Evolutionary conservation across 2,329 filamentous ascomycete genomes (phyloP), one percentile per base, ranked within the genome.

Genomic region (Xylariaceae sp.): DNA sequence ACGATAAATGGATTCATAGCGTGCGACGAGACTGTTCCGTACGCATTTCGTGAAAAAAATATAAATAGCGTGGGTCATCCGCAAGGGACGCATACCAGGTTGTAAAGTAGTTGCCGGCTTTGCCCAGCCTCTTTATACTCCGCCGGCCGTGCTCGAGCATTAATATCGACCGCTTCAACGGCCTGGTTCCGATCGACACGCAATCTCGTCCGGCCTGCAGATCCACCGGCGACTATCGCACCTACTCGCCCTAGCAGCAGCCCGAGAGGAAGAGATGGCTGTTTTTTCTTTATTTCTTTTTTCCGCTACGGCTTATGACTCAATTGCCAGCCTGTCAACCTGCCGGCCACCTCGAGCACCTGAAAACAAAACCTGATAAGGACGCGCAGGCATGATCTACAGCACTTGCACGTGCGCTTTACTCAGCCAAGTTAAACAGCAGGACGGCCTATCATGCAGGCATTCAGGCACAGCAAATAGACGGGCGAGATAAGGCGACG

Each of bases 401-500:
- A 13, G 37, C 37, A 13, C 37, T 41, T 10, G 9, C 9, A 41
- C 37, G 8, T 41, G 37, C 37, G 37, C 37, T 41, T 10, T 41
- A 13, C 37, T 41, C 9, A 13, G 9, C 37, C 11, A 13, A 41
- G 37, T 41, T 41, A 10, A 41, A 8, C 37, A 41, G 37, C 8
- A 13, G 11, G 11, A 41, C 37, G n/a, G 45, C n/a, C 45, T 18
- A 15, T 9, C 45, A 48, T 48, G 45, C 45, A 48, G n/a, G 45
- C 13, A 48, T 7, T 17, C 15, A 48, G 45, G 37, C 37, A 41
- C 37, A 48, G 18, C n/a, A 15, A 8, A 18, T 6, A 15, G 11
- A 45, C 11, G 11, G 5, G 5, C 5, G 41, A 53, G 45, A 50
- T 60, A 57, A 57, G 55, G 51, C 55, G 55, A 51, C 35, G 6